These are phyloP conservation scores for Cercospora sojina DNA, from an alignment of 2,329 filamentous ascomycete genomes.

Conservation along the genomic window DNA sequence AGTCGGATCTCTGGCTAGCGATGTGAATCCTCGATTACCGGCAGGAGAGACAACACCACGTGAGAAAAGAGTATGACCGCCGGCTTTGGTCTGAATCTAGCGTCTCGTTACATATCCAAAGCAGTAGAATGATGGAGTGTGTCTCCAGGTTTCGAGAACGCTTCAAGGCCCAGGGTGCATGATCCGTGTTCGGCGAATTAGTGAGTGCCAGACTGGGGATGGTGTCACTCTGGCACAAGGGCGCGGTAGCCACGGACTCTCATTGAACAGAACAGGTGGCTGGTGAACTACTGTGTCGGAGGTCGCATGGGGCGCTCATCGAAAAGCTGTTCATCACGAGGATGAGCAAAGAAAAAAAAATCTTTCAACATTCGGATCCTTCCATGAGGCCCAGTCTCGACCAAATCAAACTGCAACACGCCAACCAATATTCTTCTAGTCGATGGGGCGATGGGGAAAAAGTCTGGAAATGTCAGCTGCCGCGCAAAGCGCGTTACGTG, in stretches of 20 bases:
- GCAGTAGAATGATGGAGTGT: background rate
- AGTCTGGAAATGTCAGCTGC: background rate
- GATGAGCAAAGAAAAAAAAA: background rate
- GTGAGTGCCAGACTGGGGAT: background rate
- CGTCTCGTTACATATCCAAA: background rate
- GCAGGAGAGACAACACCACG: background rate
- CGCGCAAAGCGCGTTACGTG: background rate
- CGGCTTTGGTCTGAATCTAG: slow-evolving; percentile 1
- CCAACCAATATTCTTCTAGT: background rate
- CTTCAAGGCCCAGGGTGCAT: background rate
- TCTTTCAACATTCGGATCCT: background rate
- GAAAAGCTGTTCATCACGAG: background rate
- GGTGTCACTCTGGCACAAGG: background rate
- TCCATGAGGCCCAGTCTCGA: background rate
- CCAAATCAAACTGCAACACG: background rate
- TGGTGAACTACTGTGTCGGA: background rate
- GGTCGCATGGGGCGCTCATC: background rate
- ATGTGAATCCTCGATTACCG: background rate
- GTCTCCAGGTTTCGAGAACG: slow-evolving; percentile 2
- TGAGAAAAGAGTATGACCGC: background rate
- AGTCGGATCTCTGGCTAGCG: background rate
- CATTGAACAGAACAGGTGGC: background rate
- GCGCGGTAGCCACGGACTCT: background rate
- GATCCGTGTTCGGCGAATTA: background rate
- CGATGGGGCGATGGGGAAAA: background rate